A percentile compares a stretch with the other conserved stretches of the same genome.
phyloP scores from a whole-genome alignment of 192 early-diverging fungal genomes.

The Coemansia guatemalensis region DNA sequence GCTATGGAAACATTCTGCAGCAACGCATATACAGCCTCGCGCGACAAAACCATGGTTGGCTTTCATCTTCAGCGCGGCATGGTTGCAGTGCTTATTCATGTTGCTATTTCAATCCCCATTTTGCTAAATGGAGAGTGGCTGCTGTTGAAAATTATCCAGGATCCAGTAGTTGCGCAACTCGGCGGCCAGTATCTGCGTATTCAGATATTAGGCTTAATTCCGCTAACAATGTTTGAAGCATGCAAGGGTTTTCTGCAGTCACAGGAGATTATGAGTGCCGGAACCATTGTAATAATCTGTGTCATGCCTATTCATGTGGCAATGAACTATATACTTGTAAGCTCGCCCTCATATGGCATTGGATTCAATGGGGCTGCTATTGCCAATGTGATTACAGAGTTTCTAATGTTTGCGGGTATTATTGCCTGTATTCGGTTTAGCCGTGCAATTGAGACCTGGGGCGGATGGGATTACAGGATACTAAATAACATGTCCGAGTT shows the following conservation, averaged over 20 bases:
- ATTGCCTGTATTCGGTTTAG: slow-evolving; percentile 58
- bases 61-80: slow-evolving; percentile 1
- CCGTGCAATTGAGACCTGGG: slow-evolving; percentile 59
- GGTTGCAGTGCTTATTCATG: neutral
- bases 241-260: slow-evolving; percentile 74
- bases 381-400: slow-evolving; percentile 65
- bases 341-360: slow-evolving; percentile 56
- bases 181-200: slow-evolving; percentile 59
- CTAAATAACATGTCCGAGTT: too few relatives aligned
- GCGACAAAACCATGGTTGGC: slow-evolving; percentile 9
- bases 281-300: slow-evolving; percentile 63
- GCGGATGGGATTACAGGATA: too few relatives aligned
- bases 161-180: slow-evolving; percentile 58
- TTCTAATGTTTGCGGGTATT: slow-evolving; percentile 60
- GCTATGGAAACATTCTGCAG: slow-evolving; percentile 5
- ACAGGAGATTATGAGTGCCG: slow-evolving; percentile 77
- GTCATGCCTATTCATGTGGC: slow-evolving; percentile 65
- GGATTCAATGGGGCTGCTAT: slow-evolving; percentile 78
- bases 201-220: slow-evolving; percentile 65
- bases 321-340: slow-evolving; percentile 74
- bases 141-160: slow-evolving; percentile 66
- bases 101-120: neutral
- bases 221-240: slow-evolving; percentile 71
- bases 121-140: slow-evolving; percentile 47
- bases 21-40: slow-evolving; percentile 6